These are phyloP conservation scores for Xerocomus tenax DNA, from an alignment of 1,284 basidiomycete genomes.

Conservation along the genomic window DNA sequence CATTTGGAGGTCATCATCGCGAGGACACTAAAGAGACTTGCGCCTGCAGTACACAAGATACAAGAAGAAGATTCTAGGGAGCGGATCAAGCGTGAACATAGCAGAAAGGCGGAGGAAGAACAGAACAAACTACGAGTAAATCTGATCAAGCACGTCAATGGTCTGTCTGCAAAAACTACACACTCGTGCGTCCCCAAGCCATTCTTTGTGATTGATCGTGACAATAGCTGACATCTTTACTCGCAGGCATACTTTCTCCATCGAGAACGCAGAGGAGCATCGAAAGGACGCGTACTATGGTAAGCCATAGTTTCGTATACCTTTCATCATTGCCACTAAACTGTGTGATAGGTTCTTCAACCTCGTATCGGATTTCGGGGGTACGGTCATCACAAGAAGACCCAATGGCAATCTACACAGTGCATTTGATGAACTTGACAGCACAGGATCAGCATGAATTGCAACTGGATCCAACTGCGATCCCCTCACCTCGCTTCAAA, in stretches of 20 bases:
- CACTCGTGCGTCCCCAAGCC: conserved; percentile 14
- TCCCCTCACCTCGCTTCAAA: conserved; percentile 33
- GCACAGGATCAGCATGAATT: conserved; percentile 37
- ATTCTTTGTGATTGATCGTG: background rate
- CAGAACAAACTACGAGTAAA: conserved; percentile 10
- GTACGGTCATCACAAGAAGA: conserved; percentile 15
- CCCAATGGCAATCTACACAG: conserved; percentile 28
- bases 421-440: conserved; percentile 35
- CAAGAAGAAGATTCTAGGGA: background rate
- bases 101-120: conserved; percentile 12
- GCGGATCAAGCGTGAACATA: conserved; percentile 3
- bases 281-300: background rate
- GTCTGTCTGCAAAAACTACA: conserved; percentile 1
- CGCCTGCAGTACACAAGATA: conserved; percentile 5
- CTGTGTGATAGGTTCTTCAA: background rate
- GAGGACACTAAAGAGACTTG: conserved; percentile 4
- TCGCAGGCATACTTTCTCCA: conserved; percentile 17
- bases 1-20: conserved; percentile 5
- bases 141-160: conserved; percentile 27
- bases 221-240: background rate
- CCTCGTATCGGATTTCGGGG: conserved; percentile 16
- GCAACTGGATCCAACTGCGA: conserved; percentile 31
- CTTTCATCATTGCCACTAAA: background rate
- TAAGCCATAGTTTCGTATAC: background rate
- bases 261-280: conserved; percentile 5